Percentiles rank a stretch among this genome's conserved stretches.
Conservation (phyloP, 352 stramenopile species). For the Phytophthora vignae region DNA sequence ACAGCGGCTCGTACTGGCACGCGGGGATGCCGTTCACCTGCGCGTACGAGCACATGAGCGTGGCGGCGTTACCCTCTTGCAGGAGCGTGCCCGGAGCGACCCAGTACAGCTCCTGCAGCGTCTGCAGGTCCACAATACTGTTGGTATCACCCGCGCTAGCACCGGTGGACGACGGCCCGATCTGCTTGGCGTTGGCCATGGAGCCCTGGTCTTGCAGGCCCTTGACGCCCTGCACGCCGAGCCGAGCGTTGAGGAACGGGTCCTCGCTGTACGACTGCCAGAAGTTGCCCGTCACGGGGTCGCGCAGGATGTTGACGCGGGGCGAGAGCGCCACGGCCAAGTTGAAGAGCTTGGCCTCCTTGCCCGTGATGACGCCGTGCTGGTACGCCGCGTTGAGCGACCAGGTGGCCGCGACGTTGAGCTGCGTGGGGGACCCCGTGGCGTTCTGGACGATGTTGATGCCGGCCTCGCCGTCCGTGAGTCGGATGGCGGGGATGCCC, state of each 20-base stretch:
- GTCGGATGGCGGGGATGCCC: conserved; percentile 33
- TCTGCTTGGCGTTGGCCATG: conserved; percentile 46
- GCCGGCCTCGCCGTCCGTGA: conserved; percentile 38
- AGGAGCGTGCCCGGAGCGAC: conserved; percentile 36
- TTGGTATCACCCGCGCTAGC: conserved; percentile 32
- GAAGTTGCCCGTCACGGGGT: conserved; percentile 34
- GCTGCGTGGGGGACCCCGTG: conserved; percentile 33
- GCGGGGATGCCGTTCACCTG: conserved; percentile 40
- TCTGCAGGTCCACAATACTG: conserved; percentile 40
- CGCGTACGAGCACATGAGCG: conserved; percentile 46
- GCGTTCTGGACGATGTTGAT: conserved; percentile 45
- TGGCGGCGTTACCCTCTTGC: conserved; percentile 42
- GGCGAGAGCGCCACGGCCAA: conserved; percentile 35
- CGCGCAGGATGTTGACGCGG: conserved; percentile 44
- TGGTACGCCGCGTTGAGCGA: conserved; percentile 38
- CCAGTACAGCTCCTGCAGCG: conserved; percentile 41
- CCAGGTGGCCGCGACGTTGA: conserved; percentile 42
- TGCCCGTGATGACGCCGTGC: conserved; percentile 41
- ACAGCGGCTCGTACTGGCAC: conserved; percentile 40
- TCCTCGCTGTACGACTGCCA: conserved; percentile 49
- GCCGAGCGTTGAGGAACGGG: conserved; percentile 39
- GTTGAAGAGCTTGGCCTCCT: conserved; percentile 45
- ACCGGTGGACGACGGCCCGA: conserved; percentile 36
- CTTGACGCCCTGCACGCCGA: conserved; percentile 35
- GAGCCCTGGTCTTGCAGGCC: conserved; percentile 35